Conservation (phyloP, 2,329 filamentous ascomycete species). For the Nemania sp. region DNA sequence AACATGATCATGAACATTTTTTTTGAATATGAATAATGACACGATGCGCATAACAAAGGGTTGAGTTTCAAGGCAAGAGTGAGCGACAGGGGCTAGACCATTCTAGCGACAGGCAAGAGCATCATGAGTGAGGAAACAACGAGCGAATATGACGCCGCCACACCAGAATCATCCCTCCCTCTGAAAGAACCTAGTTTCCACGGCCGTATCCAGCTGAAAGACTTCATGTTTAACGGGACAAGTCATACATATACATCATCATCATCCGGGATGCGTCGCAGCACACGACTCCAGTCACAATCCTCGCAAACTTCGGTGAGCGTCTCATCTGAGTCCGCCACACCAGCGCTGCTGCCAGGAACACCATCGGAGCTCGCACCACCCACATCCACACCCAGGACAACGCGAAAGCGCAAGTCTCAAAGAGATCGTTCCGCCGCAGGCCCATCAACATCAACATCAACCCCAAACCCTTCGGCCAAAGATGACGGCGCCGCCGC, state of each 20-base stretch:
- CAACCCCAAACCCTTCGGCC: conserved; percentile 1
- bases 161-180: conserved; percentile 5
- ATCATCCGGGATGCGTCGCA: conserved; percentile 39
- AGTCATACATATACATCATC: too few relatives aligned
- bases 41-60: not conserved
- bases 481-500: too few relatives aligned
- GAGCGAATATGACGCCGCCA: not conserved
- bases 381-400: conserved; percentile 27
- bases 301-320: conserved; percentile 29
- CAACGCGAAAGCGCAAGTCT: conserved; percentile 32
- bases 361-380: conserved; percentile 18
- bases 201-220: conserved; percentile 46
- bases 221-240: conserved; percentile 44
- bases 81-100: conserved; percentile 2
- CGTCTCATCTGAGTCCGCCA: conserved; percentile 28
- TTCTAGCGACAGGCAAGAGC: not conserved
- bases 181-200: conserved; percentile 45
- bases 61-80: not conserved
- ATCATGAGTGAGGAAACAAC: conserved; percentile 29
- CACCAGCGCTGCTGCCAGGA: not conserved
- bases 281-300: conserved; percentile 35
- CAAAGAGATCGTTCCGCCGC: conserved; percentile 1
- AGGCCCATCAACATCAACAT: not conserved
- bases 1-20: not conserved
- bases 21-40: too few relatives aligned